Percentiles rank a stretch among this genome's conserved stretches.
Conservation (phyloP, 495 filamentous ascomycete genomes). For the Neurospora cerealis region DNA sequence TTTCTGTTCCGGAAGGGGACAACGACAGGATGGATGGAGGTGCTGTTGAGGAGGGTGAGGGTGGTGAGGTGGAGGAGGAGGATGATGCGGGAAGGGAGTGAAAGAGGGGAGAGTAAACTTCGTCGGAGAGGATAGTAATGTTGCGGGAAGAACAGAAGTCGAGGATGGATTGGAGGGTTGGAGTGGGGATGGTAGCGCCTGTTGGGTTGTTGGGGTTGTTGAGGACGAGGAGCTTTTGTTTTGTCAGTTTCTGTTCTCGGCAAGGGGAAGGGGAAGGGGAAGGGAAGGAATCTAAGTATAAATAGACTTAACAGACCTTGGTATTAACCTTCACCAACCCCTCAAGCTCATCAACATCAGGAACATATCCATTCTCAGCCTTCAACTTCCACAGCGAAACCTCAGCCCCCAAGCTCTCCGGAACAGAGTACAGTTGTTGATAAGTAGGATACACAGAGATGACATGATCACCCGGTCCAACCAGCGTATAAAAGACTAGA, state of each 20-base stretch:
- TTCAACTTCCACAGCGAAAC: constrained; percentile 72
- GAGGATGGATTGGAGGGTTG: constrained; percentile 51
- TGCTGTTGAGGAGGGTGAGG: background rate
- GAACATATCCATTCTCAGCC: constrained; percentile 52
- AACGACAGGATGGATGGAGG: constrained; percentile 49
- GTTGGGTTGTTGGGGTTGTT: constrained; percentile 91
- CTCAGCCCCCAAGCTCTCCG: constrained; percentile 67
- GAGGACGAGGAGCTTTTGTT: constrained; percentile 26
- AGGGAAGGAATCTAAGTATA: background rate
- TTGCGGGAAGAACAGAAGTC: constrained; percentile 50
- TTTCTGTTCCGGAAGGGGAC: constrained; percentile 40
- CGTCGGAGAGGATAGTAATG: constrained; percentile 66
- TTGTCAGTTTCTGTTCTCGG: background rate
- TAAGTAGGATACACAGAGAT: constrained; percentile 87
- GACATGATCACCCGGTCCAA: constrained; percentile 77
- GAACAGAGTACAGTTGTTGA: constrained; percentile 74
- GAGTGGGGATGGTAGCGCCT: constrained; percentile 56
- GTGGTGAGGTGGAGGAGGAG: background rate
- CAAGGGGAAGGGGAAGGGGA: background rate
- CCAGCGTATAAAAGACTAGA: constrained; percentile 60
- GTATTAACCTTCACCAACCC: constrained; percentile 62
- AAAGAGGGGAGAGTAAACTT: constrained; percentile 87
- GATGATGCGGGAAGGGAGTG: constrained; percentile 37
- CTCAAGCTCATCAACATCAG: constrained; percentile 59
- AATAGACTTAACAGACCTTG: constrained; percentile 32